phyloP scores from a whole-genome alignment of 352 stramenopile genomes.

The Aphanomyces invadans region DNA sequence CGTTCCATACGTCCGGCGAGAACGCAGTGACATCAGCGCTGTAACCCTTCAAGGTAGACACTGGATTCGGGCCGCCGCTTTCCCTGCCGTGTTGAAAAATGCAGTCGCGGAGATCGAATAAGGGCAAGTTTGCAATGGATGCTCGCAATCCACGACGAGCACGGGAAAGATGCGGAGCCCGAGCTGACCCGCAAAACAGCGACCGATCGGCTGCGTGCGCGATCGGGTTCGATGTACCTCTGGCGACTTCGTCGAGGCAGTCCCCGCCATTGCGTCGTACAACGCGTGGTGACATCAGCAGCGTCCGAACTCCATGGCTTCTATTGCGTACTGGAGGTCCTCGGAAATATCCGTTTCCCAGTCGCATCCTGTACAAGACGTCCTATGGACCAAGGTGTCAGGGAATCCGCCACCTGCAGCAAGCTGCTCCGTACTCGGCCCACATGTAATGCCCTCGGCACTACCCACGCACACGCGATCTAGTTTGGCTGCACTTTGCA shows the following conservation, averaged over 20 bases:
- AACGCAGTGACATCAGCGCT: constrained; percentile 21
- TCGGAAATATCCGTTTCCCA: constrained; percentile 67
- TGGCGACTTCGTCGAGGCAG: constrained; percentile 69
- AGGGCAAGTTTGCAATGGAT: constrained; percentile 59
- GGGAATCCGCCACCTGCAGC: constrained; percentile 34
- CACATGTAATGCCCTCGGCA: constrained; percentile 57
- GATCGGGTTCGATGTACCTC: constrained; percentile 20
- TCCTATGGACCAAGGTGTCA: not conserved
- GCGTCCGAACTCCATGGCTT: constrained; percentile 52
- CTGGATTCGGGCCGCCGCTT: not conserved
- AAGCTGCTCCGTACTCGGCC: constrained; percentile 59
- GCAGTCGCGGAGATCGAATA: constrained; percentile 63
- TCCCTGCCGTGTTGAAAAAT: constrained; percentile 31
- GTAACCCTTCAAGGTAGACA: not conserved
- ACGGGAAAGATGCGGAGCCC: constrained; percentile 63
- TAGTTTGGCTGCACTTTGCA: constrained; percentile 10
- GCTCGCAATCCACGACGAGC: constrained; percentile 51
- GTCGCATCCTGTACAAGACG: constrained; percentile 27
- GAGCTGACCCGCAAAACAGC: constrained; percentile 34
- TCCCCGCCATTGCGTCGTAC: constrained; percentile 59
- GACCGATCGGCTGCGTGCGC: not conserved
- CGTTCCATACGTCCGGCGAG: constrained; percentile 35
- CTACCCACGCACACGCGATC: too few relatives aligned
- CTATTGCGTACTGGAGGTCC: constrained; percentile 51
- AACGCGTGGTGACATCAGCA: constrained; percentile 70